Percentiles rank a stretch among this genome's conserved stretches.
phyloP scores from a whole-genome alignment of 331 rosid species.

The Arachis monticola region DNA sequence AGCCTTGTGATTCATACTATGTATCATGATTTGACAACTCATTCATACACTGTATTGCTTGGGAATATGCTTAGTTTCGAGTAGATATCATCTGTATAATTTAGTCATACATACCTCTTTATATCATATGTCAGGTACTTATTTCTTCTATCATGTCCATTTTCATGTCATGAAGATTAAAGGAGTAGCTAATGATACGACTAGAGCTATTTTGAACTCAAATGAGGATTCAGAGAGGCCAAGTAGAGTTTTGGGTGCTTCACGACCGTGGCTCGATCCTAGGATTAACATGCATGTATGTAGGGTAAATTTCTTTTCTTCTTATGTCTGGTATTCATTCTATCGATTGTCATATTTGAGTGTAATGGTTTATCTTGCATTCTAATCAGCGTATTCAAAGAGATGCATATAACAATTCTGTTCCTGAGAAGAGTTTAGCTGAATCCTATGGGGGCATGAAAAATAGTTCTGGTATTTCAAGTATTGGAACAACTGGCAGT shows the following conservation, averaged over 20 bases:
- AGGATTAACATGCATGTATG: constrained; percentile 62
- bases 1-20: not conserved
- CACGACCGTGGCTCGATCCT: constrained; percentile 73
- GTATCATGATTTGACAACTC: not conserved
- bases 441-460: constrained; percentile 64
- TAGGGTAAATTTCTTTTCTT: constrained; percentile 30
- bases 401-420: constrained; percentile 57
- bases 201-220: constrained; percentile 56
- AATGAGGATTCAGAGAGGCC: constrained; percentile 56
- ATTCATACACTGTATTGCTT: constrained; percentile 12
- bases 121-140: constrained; percentile 13
- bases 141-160: constrained; percentile 21
- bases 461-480: constrained; percentile 64
- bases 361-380: constrained; percentile 52
- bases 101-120: constrained; percentile 1
- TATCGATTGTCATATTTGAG: constrained; percentile 25
- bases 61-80: constrained; percentile 18
- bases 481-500: constrained; percentile 54
- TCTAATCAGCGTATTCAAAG: constrained; percentile 61
- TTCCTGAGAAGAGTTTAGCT: constrained; percentile 65
- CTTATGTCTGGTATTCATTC: constrained; percentile 19
- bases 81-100: constrained; percentile 11
- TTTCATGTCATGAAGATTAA: constrained; percentile 55
- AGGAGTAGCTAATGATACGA: constrained; percentile 62
- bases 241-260: constrained; percentile 54